A percentile compares a stretch with the other conserved stretches of the same genome.
phyloP scores from a whole-genome alignment of 192 early-diverging fungal species.

The Rhizophagus sp. region DNA sequence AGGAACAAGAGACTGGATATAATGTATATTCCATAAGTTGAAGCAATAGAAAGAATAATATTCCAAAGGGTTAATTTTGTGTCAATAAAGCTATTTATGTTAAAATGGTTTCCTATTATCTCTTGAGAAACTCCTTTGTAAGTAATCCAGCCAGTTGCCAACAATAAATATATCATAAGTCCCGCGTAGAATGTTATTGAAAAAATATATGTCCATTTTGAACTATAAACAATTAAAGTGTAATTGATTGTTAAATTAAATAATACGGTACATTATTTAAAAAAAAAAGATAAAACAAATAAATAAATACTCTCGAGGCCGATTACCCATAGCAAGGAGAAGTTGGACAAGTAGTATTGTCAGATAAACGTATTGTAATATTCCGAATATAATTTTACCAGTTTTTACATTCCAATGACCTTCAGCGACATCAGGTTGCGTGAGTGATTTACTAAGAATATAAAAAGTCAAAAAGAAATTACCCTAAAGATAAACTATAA shows the following conservation, averaged over 20 bases:
- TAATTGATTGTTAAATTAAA: slow-evolving; percentile 23
- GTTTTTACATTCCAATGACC: slow-evolving; percentile 44
- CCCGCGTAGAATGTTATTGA: slow-evolving; percentile 48
- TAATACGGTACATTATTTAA: slow-evolving; percentile 50
- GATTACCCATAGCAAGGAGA: slow-evolving; percentile 91
- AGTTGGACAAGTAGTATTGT: slow-evolving; percentile 78
- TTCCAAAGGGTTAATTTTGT: slow-evolving; percentile 57
- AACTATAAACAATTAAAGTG: slow-evolving; percentile 31
- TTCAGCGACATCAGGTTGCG: slow-evolving; percentile 32
- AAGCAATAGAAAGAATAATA: slow-evolving; percentile 62
- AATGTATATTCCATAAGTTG: slow-evolving; percentile 79
- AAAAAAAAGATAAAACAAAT: not conserved
- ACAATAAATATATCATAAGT: slow-evolving; percentile 56
- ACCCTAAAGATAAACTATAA: slow-evolving; percentile 43
- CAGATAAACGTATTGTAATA: slow-evolving; percentile 64
- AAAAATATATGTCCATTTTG: slow-evolving; percentile 52
- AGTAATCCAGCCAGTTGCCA: slow-evolving; percentile 52
- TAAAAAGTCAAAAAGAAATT: slow-evolving; percentile 92
- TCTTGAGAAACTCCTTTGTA: slow-evolving; percentile 41
- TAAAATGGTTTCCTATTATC: slow-evolving; percentile 3
- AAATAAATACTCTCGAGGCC: slow-evolving; percentile 76
- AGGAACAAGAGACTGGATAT: slow-evolving; percentile 64
- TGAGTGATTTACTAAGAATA: slow-evolving; percentile 69
- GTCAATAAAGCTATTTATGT: slow-evolving; percentile 24
- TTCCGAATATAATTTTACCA: slow-evolving; percentile 45